Conservation (phyloP, 2,329 filamentous ascomycete species). For the Dactylellina parvicollis region DNA sequence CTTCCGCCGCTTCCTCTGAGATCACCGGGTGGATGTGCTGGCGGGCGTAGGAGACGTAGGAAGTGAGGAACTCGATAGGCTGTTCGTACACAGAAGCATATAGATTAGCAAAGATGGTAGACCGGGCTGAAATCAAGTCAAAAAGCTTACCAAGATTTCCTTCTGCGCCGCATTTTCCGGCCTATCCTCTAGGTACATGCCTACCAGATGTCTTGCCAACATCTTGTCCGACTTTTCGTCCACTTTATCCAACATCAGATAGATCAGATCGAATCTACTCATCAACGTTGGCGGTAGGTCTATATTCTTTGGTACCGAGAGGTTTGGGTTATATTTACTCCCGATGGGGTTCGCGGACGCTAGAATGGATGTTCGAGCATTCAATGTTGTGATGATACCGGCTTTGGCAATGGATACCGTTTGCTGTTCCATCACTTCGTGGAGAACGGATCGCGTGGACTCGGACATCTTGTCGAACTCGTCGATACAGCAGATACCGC, state of each 20-base stretch:
- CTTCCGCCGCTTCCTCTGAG: conserved; percentile 79
- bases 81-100: conserved; percentile 59
- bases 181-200: conserved; percentile 95
- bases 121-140: not conserved
- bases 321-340: conserved; percentile 94
- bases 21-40: conserved; percentile 84
- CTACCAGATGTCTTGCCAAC: conserved; percentile 88
- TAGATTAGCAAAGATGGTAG: conserved; percentile 5
- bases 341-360: conserved; percentile 98
- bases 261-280: conserved; percentile 95
- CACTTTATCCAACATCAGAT: conserved; percentile 91
- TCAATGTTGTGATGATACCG: conserved; percentile 85
- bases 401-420: conserved; percentile 82
- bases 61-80: conserved; percentile 94
- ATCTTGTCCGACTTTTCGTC: conserved; percentile 90
- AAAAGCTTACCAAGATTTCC: conserved; percentile 78
- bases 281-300: conserved; percentile 94
- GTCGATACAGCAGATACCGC: conserved; percentile 80
- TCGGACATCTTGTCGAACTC: conserved; percentile 85
- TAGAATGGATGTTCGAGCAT: conserved; percentile 92
- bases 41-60: conserved; percentile 96
- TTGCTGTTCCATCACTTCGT: conserved; percentile 85
- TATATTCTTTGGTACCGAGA: conserved; percentile 97
- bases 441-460: conserved; percentile 75
- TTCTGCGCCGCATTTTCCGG: conserved; percentile 80